Conservation (phyloP, 2,329 filamentous ascomycete species). For the Aspergillus viridinutans region DNA sequence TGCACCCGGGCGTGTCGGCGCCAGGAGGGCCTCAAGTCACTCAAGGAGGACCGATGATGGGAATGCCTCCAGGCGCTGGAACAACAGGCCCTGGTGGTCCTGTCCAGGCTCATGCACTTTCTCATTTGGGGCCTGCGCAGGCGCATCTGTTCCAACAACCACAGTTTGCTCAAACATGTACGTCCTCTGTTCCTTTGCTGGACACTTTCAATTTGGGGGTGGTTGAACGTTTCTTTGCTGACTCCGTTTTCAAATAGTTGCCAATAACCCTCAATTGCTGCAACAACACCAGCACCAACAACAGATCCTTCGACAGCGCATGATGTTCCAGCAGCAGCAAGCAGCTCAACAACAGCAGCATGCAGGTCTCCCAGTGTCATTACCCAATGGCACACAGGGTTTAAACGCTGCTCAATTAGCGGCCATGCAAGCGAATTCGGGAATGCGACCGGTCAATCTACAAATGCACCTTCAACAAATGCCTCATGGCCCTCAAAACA, state of each 20-base stretch:
- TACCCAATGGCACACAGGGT: slow-evolving; percentile 40
- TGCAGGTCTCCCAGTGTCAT: slow-evolving; percentile 34
- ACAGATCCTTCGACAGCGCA: slow-evolving; percentile 7
- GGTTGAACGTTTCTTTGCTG: not conserved
- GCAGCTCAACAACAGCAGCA: slow-evolving; percentile 35
- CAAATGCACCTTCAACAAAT: slow-evolving; percentile 41
- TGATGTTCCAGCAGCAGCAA: slow-evolving; percentile 25
- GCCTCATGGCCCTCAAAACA: slow-evolving; percentile 36
- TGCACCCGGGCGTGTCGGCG: slow-evolving; percentile 59
- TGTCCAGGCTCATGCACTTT: slow-evolving; percentile 56
- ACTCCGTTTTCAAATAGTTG: slow-evolving; percentile 21
- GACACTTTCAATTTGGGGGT: not conserved
- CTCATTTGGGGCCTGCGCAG: slow-evolving; percentile 54
- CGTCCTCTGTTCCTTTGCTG: slow-evolving; percentile 16
- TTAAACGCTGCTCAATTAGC: slow-evolving; percentile 41
- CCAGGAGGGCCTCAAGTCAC: slow-evolving; percentile 56
- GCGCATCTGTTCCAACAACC: slow-evolving; percentile 53
- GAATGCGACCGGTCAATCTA: slow-evolving; percentile 37
- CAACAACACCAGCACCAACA: slow-evolving; percentile 37
- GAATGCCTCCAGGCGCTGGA: slow-evolving; percentile 57
- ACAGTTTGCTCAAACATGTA: slow-evolving; percentile 41
- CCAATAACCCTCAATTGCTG: slow-evolving; percentile 44
- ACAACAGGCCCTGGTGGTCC: slow-evolving; percentile 48
- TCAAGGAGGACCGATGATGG: slow-evolving; percentile 62
- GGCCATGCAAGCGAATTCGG: slow-evolving; percentile 40